Conservation (phyloP, 208 protist genomes). For the Trypanosomatidae sp. region DNA sequence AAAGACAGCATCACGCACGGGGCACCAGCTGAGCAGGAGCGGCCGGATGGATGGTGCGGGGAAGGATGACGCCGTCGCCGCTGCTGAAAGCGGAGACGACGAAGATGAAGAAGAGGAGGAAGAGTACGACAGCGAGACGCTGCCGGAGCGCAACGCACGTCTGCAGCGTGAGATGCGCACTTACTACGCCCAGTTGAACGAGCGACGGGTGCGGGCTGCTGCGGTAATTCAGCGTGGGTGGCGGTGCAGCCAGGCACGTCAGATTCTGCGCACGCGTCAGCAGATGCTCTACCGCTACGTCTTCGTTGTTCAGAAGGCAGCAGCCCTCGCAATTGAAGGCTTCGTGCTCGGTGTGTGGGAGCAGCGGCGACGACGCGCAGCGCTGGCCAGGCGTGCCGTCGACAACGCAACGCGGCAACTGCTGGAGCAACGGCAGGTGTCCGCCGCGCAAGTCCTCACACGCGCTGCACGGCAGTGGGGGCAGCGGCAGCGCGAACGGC, state of each 20-base stretch:
- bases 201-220: conserved; percentile 44
- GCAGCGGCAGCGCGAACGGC: conserved; percentile 31
- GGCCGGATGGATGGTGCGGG: too few relatives aligned
- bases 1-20: too few relatives aligned
- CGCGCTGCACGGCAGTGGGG: conserved; percentile 32
- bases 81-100: too few relatives aligned
- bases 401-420: conserved; percentile 14
- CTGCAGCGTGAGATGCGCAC: conserved; percentile 57
- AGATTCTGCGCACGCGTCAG: conserved; percentile 41
- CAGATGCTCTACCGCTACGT: conserved; percentile 66
- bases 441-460: conserved; percentile 28
- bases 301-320: conserved; percentile 65
- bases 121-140: conserved; percentile 56
- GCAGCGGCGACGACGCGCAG: conserved; percentile 17
- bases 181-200: conserved; percentile 42
- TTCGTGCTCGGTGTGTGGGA: conserved; percentile 32
- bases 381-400: not conserved
- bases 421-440: conserved; percentile 27
- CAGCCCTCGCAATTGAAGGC: conserved; percentile 57
- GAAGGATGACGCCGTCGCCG: too few relatives aligned
- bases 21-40: too few relatives aligned
- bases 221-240: conserved; percentile 59
- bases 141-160: conserved; percentile 54
- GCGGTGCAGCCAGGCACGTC: conserved; percentile 52
- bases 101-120: conserved; percentile 27